A percentile compares a stretch with the other conserved stretches of the same genome.
Conservation (phyloP, 2,329 filamentous ascomycete species). For the Laburnicola sp. region DNA sequence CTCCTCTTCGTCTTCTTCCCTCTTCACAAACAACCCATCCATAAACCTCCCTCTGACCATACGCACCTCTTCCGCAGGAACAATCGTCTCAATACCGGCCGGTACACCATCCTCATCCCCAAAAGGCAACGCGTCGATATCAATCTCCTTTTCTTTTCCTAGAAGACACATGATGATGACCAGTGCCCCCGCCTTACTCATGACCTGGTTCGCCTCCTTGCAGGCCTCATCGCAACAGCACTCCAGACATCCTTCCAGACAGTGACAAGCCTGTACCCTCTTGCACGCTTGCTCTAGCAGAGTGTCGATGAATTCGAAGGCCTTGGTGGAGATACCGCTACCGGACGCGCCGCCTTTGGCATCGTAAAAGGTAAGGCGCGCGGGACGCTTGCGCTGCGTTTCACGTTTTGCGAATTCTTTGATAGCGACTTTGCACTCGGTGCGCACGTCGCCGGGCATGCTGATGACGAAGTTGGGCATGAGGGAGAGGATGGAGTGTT, state of each 20-base stretch:
- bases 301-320: constrained; percentile 87
- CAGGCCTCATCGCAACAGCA: constrained; percentile 86
- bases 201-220: constrained; percentile 84
- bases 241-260: constrained; percentile 80
- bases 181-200: constrained; percentile 85
- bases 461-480: constrained; percentile 90
- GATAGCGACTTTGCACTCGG: constrained; percentile 85
- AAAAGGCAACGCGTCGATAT: constrained; percentile 83
- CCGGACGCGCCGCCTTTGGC: constrained; percentile 84
- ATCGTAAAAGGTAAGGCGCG: constrained; percentile 90
- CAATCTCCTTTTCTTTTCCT: constrained; percentile 73
- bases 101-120: constrained; percentile 72
- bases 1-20: constrained; percentile 40
- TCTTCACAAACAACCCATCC: constrained; percentile 47
- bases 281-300: constrained; percentile 75
- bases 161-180: constrained; percentile 79
- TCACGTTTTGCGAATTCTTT: constrained; percentile 82
- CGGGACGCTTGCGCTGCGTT: constrained; percentile 77
- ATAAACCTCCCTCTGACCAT: constrained; percentile 46
- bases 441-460: constrained; percentile 87
- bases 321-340: constrained; percentile 85
- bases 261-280: constrained; percentile 75
- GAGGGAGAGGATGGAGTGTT: constrained; percentile 84
- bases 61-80: constrained; percentile 69
- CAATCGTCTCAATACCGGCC: constrained; percentile 78